Conservation (phyloP, 768 basidiomycete genomes). For the Multifurca ochricompacta region DNA sequence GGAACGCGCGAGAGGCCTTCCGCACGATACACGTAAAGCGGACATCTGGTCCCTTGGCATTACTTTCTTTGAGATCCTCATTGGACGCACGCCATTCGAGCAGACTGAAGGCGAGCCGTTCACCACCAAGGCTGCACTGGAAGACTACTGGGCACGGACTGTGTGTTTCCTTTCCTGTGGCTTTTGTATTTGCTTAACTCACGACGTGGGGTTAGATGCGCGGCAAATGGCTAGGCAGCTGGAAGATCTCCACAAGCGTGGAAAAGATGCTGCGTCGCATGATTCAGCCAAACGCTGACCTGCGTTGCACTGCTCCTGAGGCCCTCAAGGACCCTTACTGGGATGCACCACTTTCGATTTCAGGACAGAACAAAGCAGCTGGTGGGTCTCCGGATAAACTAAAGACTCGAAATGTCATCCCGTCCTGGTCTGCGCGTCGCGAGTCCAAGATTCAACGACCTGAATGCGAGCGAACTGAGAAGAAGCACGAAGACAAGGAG, state of each 20-base stretch:
- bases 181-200: not conserved
- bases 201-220: slow-evolving; percentile 38
- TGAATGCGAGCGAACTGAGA: slow-evolving; percentile 20
- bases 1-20: slow-evolving; percentile 78
- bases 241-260: slow-evolving; percentile 56
- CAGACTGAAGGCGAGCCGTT: slow-evolving; percentile 72
- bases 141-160: slow-evolving; percentile 82
- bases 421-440: slow-evolving; percentile 29
- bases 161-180: slow-evolving; percentile 31
- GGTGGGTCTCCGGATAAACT: slow-evolving; percentile 26
- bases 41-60: slow-evolving; percentile 83
- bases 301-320: slow-evolving; percentile 62
- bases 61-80: slow-evolving; percentile 90
- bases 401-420: slow-evolving; percentile 29
- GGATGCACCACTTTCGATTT: slow-evolving; percentile 27
- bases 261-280: slow-evolving; percentile 69
- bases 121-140: slow-evolving; percentile 68
- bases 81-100: slow-evolving; percentile 91
- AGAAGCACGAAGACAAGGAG: slow-evolving; percentile 30
- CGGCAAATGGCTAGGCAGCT: slow-evolving; percentile 82
- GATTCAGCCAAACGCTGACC: slow-evolving; percentile 75
- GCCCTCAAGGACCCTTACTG: slow-evolving; percentile 65
- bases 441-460: slow-evolving; percentile 19
- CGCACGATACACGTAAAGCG: slow-evolving; percentile 90
- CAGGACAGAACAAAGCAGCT: slow-evolving; percentile 24